These are phyloP conservation scores for Elasticomyces elasticus DNA, from an alignment of 495 filamentous ascomycete species.

Conservation along the genomic window DNA sequence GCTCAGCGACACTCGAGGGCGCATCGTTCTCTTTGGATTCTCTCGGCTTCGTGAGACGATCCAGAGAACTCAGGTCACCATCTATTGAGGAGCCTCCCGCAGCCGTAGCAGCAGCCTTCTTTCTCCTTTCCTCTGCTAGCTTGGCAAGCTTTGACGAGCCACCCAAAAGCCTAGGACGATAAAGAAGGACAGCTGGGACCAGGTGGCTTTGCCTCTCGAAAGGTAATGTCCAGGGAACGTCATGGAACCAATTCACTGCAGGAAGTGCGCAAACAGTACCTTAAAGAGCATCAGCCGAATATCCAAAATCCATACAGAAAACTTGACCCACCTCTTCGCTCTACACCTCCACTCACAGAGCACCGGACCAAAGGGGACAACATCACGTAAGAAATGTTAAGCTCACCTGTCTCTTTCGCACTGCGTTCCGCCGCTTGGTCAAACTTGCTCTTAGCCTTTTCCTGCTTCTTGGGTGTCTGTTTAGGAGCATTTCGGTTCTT, in stretches of 20 bases:
- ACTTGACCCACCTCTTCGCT: constrained; percentile 13
- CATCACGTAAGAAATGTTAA: neutral
- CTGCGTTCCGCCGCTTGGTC: constrained; percentile 31
- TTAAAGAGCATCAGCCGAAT: neutral
- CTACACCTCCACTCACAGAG: neutral
- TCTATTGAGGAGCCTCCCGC: constrained; percentile 13
- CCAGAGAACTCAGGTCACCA: constrained; percentile 25
- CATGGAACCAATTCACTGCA: constrained; percentile 60
- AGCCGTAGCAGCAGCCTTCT: constrained; percentile 30
- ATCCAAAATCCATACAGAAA: neutral
- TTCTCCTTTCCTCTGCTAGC: constrained; percentile 72
- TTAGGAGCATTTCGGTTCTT: constrained; percentile 37
- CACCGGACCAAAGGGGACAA: neutral
- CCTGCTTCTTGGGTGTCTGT: constrained; percentile 16
- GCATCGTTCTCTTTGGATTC: constrained; percentile 13
- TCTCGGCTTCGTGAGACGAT: constrained; percentile 22
- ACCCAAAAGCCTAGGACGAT: constrained; percentile 58
- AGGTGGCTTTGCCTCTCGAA: constrained; percentile 55
- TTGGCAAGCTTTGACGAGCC: constrained; percentile 78
- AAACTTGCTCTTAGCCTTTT: constrained; percentile 35
- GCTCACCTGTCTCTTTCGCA: constrained; percentile 15
- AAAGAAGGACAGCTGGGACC: constrained; percentile 49
- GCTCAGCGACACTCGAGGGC: neutral
- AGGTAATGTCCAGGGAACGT: constrained; percentile 80
- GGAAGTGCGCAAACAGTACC: neutral